phyloP scores from a whole-genome alignment of 1,284 basidiomycete species.

The Malassezia cuniculi region DNA sequence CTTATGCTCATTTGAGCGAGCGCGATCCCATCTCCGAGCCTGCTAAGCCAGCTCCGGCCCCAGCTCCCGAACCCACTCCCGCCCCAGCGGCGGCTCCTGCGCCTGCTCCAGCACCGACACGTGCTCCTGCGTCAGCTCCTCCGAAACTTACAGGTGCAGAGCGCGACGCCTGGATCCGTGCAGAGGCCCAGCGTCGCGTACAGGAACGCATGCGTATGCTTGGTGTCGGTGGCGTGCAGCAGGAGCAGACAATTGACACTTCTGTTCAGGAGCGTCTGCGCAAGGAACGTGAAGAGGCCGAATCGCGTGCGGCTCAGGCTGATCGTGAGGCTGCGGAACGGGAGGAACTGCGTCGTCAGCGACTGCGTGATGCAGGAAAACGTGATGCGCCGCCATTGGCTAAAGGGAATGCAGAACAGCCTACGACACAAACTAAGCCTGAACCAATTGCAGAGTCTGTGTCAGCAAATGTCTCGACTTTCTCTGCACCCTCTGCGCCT shows the following conservation, averaged over 20 bases:
- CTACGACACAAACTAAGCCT: too few relatives aligned
- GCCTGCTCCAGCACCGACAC: conserved; percentile 26
- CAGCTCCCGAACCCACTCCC: background rate
- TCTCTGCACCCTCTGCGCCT: conserved; percentile 22
- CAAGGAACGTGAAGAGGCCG: conserved; percentile 36
- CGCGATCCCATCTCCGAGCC: background rate
- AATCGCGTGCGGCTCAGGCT: conserved; percentile 33
- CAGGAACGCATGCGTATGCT: conserved; percentile 76
- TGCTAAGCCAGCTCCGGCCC: background rate
- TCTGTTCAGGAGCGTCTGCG: conserved; percentile 37
- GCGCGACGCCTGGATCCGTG: conserved; percentile 63
- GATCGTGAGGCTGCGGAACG: conserved; percentile 40
- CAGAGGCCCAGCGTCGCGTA: conserved; percentile 70
- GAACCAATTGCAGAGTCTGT: too few relatives aligned
- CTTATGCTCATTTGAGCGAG: conserved; percentile 36
- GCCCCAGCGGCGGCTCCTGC: conserved; percentile 35
- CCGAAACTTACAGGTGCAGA: conserved; percentile 74
- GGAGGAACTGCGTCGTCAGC: conserved; percentile 35
- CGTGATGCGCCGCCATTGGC: conserved; percentile 30
- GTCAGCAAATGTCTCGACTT: too few relatives aligned
- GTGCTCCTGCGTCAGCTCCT: conserved; percentile 50
- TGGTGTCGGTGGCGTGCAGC: conserved; percentile 52
- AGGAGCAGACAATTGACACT: conserved; percentile 20
- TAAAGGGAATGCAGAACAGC: too few relatives aligned
- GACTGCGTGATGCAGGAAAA: conserved; percentile 39